Percentiles rank a stretch among this genome's conserved stretches.
Evolutionary conservation across 2,329 filamentous ascomycete species (phyloP).

Genomic region (Talaromyces atroroseus): DNA sequence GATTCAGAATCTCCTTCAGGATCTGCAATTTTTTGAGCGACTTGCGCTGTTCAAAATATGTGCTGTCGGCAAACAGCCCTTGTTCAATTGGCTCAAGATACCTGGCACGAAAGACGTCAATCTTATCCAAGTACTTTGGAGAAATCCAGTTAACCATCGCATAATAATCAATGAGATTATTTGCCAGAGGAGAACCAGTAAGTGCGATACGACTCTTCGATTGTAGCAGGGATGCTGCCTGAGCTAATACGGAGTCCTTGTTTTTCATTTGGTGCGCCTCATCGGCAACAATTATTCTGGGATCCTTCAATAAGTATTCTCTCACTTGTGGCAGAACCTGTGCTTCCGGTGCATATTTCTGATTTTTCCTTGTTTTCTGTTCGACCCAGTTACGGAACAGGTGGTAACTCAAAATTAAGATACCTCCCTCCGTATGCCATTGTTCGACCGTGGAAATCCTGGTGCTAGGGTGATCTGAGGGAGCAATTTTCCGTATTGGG

Average conservation of each 20-base stretch:
- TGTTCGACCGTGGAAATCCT: slow-evolving; percentile 45
- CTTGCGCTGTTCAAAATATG: slow-evolving; percentile 47
- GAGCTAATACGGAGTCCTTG: slow-evolving; percentile 46
- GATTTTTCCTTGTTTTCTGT: slow-evolving; percentile 32
- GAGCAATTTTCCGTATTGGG: slow-evolving; percentile 51
- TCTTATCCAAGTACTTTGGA: slow-evolving; percentile 67
- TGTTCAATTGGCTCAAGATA: slow-evolving; percentile 68
- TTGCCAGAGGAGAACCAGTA: slow-evolving; percentile 80
- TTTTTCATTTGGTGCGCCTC: slow-evolving; percentile 82
- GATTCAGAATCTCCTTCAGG: slow-evolving; percentile 65
- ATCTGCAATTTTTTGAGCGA: slow-evolving; percentile 64
- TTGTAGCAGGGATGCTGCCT: slow-evolving; percentile 54
- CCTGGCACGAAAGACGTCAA: slow-evolving; percentile 61
- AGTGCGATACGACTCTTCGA: slow-evolving; percentile 72
- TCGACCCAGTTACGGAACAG: slow-evolving; percentile 55
- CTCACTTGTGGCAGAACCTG: slow-evolving; percentile 33
- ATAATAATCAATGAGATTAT: slow-evolving; percentile 78
- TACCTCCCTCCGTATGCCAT: slow-evolving; percentile 63
- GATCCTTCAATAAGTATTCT: slow-evolving; percentile 51
- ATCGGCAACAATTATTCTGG: slow-evolving; percentile 74
- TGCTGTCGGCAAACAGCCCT: slow-evolving; percentile 65
- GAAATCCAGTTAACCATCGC: slow-evolving; percentile 85
- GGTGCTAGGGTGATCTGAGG: slow-evolving; percentile 27
- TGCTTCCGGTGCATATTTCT: slow-evolving; percentile 24
- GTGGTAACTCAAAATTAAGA: slow-evolving; percentile 71